A percentile compares a stretch with the other conserved stretches of the same genome.
phyloP scores from a whole-genome alignment of 1,284 basidiomycete species.

The Irpex rosettiformis region DNA sequence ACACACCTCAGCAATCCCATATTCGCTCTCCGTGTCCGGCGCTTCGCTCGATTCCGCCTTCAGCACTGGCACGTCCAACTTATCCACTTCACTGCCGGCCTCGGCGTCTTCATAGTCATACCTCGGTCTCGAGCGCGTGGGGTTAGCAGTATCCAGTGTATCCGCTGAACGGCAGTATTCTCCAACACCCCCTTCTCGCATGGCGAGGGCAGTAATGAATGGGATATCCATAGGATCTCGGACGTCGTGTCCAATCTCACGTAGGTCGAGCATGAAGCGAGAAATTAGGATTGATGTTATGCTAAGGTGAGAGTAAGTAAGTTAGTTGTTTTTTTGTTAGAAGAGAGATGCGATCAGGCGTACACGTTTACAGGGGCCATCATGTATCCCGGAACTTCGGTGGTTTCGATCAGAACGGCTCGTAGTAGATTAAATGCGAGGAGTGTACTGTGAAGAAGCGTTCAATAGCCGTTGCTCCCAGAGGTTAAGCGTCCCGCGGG shows the following conservation, averaged over 20 bases:
- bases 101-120: neutral
- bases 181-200: neutral
- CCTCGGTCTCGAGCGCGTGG: too few relatives aligned
- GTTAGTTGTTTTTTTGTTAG: neutral
- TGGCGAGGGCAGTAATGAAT: neutral
- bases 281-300: constrained; percentile 6
- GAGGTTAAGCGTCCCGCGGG: neutral
- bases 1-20: neutral
- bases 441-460: neutral
- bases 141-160: too few relatives aligned
- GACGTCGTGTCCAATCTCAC: neutral
- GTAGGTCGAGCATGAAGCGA: constrained; percentile 8
- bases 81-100: neutral
- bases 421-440: neutral
- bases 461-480: neutral
- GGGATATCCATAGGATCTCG: neutral
- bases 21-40: neutral
- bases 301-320: neutral
- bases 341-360: neutral
- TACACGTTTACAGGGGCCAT: constrained; percentile 1
- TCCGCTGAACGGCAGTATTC: neutral
- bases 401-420: neutral
- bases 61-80: neutral
- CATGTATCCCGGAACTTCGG: neutral
- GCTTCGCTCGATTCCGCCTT: neutral